phyloP scores from a whole-genome alignment of 2,329 filamentous ascomycete genomes.

The Cordyceps pruinosa region DNA sequence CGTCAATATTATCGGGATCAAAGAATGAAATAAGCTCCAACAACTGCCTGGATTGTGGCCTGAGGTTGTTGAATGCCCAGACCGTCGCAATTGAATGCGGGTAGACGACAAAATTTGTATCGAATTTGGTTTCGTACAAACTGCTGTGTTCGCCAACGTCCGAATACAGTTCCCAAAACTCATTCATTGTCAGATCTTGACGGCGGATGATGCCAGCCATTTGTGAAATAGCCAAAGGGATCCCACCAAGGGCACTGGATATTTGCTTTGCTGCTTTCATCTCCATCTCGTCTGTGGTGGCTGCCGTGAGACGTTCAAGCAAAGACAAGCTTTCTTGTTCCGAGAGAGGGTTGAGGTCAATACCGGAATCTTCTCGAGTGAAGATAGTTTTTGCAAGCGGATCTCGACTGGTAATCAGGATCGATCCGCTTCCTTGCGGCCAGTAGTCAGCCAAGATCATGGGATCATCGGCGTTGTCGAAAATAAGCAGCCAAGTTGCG shows the following conservation, averaged over 20 bases:
- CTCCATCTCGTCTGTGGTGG: neutral
- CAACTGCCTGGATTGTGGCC: neutral
- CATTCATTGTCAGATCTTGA: conserved; percentile 3
- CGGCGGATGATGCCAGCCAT: conserved; percentile 11
- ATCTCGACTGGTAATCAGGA: conserved; percentile 11
- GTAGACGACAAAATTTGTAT: neutral
- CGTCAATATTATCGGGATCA: conserved; percentile 8
- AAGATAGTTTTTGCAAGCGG: conserved; percentile 5
- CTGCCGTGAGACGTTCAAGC: neutral
- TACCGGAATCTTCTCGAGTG: neutral
- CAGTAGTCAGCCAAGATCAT: conserved; percentile 10
- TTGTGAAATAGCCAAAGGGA: conserved; percentile 12
- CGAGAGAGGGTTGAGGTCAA: conserved; percentile 3
- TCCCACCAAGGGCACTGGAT: conserved; percentile 4
- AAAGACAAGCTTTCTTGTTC: neutral
- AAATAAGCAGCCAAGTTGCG: conserved; percentile 11
- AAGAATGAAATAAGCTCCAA: conserved; percentile 10
- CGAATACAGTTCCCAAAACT: conserved; percentile 6
- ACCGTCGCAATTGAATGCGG: neutral
- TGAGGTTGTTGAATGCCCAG: conserved; percentile 9
- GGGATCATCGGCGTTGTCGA: conserved; percentile 12
- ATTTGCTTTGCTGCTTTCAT: neutral
- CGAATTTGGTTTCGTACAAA: conserved; percentile 7
- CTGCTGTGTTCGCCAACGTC: conserved; percentile 2
- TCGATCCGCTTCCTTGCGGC: conserved; percentile 9